Conservation (phyloP, 2,329 filamentous ascomycete species). For the Didymella pinodella region DNA sequence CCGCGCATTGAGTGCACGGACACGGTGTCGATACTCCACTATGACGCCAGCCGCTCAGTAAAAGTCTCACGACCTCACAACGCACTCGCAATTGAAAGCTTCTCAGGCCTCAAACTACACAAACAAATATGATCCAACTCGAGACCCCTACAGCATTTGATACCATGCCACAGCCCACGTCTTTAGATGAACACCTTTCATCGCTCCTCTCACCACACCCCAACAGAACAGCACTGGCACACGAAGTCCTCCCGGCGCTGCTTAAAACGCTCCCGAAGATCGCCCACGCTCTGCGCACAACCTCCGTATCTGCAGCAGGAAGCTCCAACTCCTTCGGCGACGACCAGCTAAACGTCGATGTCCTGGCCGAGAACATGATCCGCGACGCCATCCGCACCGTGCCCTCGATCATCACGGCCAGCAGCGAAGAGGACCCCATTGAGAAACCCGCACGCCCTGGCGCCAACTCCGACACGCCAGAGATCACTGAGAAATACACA, state of each 20-base stretch:
- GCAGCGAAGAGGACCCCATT: conserved; percentile 50
- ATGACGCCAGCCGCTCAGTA: conserved; percentile 17
- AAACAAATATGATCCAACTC: neutral
- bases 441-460: conserved; percentile 21
- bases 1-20: too few relatives aligned
- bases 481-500: conserved; percentile 59
- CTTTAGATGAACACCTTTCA: conserved; percentile 6
- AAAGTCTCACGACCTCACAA: conserved; percentile 3
- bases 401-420: conserved; percentile 63
- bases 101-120: neutral
- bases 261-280: conserved; percentile 29
- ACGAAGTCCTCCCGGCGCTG: conserved; percentile 28
- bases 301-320: conserved; percentile 33
- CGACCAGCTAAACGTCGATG: conserved; percentile 66
- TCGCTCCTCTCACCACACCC: conserved; percentile 10
- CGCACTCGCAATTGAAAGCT: neutral
- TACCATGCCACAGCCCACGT: conserved; percentile 11
- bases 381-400: conserved; percentile 63
- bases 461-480: neutral
- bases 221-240: conserved; percentile 12
- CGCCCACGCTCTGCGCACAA: conserved; percentile 25
- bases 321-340: conserved; percentile 64
- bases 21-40: conserved; percentile 23
- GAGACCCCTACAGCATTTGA: neutral
- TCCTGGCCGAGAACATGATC: conserved; percentile 64